Evolutionary conservation across 2,329 filamentous ascomycete species (phyloP).

Genomic region (Cadophora sp.): DNA sequence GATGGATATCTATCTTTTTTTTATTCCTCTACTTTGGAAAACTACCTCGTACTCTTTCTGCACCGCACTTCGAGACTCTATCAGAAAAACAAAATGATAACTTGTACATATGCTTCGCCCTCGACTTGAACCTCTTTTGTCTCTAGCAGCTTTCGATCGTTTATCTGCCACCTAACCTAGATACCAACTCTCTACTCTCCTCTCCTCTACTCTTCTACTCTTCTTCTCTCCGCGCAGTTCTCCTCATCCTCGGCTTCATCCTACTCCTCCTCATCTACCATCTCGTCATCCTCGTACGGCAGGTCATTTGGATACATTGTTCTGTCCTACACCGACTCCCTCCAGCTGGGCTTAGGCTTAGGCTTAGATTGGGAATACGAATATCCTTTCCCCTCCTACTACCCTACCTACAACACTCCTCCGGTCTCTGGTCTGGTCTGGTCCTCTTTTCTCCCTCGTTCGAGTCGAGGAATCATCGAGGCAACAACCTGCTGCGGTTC

Average conservation of each 20-base stretch:
- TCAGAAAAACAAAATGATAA: slow-evolving; percentile 2
- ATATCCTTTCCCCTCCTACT: slow-evolving; percentile 1
- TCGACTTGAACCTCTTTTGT: not conserved
- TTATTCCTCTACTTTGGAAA: slow-evolving; percentile 1
- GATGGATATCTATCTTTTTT: too few relatives aligned
- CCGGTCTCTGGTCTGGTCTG: not conserved
- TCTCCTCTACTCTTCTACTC: not conserved
- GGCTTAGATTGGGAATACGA: slow-evolving; percentile 12
- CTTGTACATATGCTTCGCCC: slow-evolving; percentile 12
- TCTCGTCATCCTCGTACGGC: not conserved
- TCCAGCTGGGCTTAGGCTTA: slow-evolving; percentile 10
- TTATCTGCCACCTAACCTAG: slow-evolving; percentile 3
- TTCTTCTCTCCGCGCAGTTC: not conserved
- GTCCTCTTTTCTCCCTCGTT: not conserved
- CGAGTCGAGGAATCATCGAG: not conserved
- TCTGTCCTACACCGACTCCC: slow-evolving; percentile 9
- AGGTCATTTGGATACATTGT: slow-evolving; percentile 25
- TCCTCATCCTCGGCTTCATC: not conserved
- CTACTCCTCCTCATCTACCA: not conserved
- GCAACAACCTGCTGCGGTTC: not conserved
- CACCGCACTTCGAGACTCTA: not conserved
- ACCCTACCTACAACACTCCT: not conserved
- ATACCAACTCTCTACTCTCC: not conserved
- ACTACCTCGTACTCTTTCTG: not conserved
- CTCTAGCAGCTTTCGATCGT: slow-evolving; percentile 19